Base-by-base conservation (phyloP, 1,284 basidiomycete genomes). In the Cryptococcus sp. region DNA sequence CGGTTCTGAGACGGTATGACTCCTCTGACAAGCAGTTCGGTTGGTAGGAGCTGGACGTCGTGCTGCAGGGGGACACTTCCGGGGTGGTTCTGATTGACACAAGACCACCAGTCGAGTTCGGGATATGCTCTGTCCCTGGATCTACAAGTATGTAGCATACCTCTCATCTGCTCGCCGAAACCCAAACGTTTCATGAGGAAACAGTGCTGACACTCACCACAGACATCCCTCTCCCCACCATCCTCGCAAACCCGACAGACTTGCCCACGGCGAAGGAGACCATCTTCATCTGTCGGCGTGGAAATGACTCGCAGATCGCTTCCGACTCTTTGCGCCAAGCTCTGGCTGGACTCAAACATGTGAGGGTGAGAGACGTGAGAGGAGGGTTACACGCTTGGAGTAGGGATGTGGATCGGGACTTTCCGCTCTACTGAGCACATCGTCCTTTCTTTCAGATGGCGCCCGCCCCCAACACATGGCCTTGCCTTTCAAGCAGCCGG, bases 231-330 rank as follows among this genome's bases (percentile, higher is more conserved):
- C 66, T 77, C 12, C 50, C 59, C 0, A 52, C 57, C 13, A 70
- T 76, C 48, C 56, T 77, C 13, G 48, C 64, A 2, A 39, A 57
- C 8, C 72, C 72, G 2, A 45, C 55, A 4, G 42, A 45, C 20
- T n/a, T 70, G 2, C 63, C 61, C 1, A 28, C 52, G 18, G 60
- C 46, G n/a, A 11, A 38, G 2, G 65, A 80, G 38, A 70, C 83
- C 55, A 81, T 84, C 56, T 79, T 97, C 23, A 75, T 97, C 37
- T 98, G 94, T 75, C 82, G 91, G 21, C 80, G 92, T 20, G 94
- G 95, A 0, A 98, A 97, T 71, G 95, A 98, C 73, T 96, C 92
- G 0, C 88, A 91, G 68, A 81, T 92, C 39, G 94, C 91, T 33
- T 90, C 86, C 0, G 80, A 84, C 18, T 84, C 85, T 1, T 69